A percentile compares a stretch with the other conserved stretches of the same genome.
Conservation (phyloP, 2,329 filamentous ascomycete species). For the Beauveria varroae region DNA sequence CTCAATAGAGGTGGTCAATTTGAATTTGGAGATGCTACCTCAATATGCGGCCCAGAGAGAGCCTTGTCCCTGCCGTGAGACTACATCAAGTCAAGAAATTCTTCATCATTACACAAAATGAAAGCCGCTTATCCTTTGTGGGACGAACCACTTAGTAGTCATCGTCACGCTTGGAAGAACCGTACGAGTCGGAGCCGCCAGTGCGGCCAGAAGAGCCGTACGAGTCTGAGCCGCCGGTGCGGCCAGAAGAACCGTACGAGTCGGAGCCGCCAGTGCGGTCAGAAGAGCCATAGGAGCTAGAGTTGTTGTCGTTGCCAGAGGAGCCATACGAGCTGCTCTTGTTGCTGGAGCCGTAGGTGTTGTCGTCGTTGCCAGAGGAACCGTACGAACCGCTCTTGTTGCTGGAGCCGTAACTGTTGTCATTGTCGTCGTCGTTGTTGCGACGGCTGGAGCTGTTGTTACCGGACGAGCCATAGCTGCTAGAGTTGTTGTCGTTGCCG, state of each 20-base stretch:
- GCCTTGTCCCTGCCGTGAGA: not conserved
- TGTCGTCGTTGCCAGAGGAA: constrained; percentile 15
- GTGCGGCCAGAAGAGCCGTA: constrained; percentile 8
- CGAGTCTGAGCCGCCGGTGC: constrained; percentile 14
- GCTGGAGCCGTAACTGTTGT: not conserved
- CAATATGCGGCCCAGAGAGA: not conserved
- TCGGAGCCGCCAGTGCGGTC: too few relatives aligned
- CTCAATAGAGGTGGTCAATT: not conserved
- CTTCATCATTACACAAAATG: not conserved
- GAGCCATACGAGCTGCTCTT: constrained; percentile 16
- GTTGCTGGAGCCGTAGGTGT: constrained; percentile 13
- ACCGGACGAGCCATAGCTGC: too few relatives aligned
- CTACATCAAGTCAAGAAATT: not conserved
- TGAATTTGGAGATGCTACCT: not conserved
- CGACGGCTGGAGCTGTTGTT: too few relatives aligned
- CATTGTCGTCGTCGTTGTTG: too few relatives aligned
- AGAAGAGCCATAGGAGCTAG: constrained; percentile 14
- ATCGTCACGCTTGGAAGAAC: constrained; percentile 16
- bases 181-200: constrained; percentile 10
- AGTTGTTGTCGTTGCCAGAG: constrained; percentile 14
- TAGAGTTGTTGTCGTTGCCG: not conserved
- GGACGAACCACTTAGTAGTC: constrained; percentile 12
- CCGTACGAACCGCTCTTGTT: constrained; percentile 14
- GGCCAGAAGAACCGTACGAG: constrained; percentile 12
- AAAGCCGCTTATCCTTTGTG: not conserved